Percentiles rank a stretch among this genome's conserved stretches.
Evolutionary conservation across 192 early-diverging fungal genomes (phyloP).

Genomic region (Entomortierella chlamydospora): DNA sequence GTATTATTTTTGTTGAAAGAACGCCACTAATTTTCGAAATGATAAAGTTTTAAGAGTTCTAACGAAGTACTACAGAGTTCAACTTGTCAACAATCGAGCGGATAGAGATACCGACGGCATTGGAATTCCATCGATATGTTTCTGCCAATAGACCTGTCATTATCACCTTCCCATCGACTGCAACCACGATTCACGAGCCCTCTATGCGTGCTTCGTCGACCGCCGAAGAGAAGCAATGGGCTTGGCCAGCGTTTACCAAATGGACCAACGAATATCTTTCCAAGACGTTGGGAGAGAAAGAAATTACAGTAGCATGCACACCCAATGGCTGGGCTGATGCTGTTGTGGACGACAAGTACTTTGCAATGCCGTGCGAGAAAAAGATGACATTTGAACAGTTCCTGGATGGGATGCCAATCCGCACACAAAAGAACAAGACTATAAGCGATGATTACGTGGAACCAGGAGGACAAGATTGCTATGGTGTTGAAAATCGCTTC

Average conservation of each 20-base stretch:
- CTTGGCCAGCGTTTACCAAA: slow-evolving; percentile 57
- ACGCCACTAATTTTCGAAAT: neutral
- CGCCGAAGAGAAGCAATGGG: slow-evolving; percentile 21
- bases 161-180: slow-evolving; percentile 38
- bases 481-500: neutral
- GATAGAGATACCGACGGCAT: slow-evolving; percentile 52
- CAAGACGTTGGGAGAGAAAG: slow-evolving; percentile 30
- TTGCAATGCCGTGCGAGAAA: slow-evolving; percentile 61
- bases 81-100: slow-evolving; percentile 42
- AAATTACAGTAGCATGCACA: slow-evolving; percentile 61
- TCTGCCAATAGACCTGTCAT: slow-evolving; percentile 58
- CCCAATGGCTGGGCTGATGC: slow-evolving; percentile 60
- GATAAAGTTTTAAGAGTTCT: too few relatives aligned
- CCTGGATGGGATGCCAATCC: slow-evolving; percentile 51
- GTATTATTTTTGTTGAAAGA: neutral
- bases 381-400: slow-evolving; percentile 60
- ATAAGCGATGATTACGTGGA: neutral
- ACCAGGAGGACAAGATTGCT: neutral
- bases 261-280: slow-evolving; percentile 64
- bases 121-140: slow-evolving; percentile 58
- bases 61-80: slow-evolving; percentile 47
- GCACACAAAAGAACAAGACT: slow-evolving; percentile 6
- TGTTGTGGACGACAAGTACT: slow-evolving; percentile 59
- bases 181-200: slow-evolving; percentile 17
- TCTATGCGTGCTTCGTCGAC: slow-evolving; percentile 15